Percentiles rank a stretch among this genome's conserved stretches.
Evolutionary conservation across 2,329 filamentous ascomycete genomes (phyloP).

Genomic region (Colletotrichum cordylinicola): DNA sequence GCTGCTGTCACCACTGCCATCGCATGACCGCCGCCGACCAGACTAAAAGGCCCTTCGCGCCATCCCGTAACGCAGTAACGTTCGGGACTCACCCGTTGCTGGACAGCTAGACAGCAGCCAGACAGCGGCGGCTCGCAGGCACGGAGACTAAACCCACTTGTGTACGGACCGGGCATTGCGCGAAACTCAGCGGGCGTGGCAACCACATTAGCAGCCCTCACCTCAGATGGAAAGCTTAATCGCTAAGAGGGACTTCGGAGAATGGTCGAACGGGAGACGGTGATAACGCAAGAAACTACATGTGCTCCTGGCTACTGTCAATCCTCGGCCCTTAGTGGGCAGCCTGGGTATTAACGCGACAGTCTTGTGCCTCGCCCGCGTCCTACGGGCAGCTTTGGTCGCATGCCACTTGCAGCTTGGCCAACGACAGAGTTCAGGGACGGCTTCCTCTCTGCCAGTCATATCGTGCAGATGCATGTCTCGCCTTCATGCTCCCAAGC

Average conservation of each 20-base stretch:
- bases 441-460: conserved; percentile 6
- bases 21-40: neutral
- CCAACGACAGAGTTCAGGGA: neutral
- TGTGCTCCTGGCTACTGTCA: neutral
- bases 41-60: neutral
- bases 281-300: neutral
- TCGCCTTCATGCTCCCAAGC: conserved; percentile 6
- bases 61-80: conserved; percentile 5
- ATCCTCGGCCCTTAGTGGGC: neutral
- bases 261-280: neutral
- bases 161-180: conserved; percentile 16
- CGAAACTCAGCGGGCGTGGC: conserved; percentile 11
- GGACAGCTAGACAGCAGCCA: neutral
- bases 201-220: neutral
- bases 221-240: conserved; percentile 17
- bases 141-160: conserved; percentile 3
- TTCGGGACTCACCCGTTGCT: neutral
- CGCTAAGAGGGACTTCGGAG: neutral
- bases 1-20: neutral
- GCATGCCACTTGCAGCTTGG: conserved; percentile 4
- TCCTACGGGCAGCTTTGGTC: neutral
- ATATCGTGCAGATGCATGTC: conserved; percentile 12
- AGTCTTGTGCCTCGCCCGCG: neutral
- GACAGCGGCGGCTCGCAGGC: neutral
- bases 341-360: neutral